A percentile compares a stretch with the other conserved stretches of the same genome.
phyloP scores from a whole-genome alignment of 106 monocot species.

The Cymbidium sinense region DNA sequence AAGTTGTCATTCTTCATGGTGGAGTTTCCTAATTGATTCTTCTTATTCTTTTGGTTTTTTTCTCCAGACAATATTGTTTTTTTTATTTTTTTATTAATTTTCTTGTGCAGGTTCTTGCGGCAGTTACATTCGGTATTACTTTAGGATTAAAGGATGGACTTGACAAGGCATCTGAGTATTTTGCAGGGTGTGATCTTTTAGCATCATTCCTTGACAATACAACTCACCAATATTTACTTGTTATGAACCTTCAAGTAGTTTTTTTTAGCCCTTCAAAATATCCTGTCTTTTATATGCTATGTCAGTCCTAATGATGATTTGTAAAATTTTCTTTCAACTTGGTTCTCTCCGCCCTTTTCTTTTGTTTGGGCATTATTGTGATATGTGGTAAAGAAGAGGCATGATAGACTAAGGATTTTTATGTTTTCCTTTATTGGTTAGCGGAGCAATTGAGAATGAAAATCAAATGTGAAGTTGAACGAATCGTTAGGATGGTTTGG shows the following conservation, averaged over 20 bases:
- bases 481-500: too few species aligned
- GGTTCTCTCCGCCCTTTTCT: neutral
- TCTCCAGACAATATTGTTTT: neutral
- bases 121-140: constrained; percentile 54
- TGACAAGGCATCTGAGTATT: constrained; percentile 64
- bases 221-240: neutral
- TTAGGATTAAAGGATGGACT: constrained; percentile 54
- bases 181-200: constrained; percentile 44
- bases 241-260: neutral
- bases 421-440: too few species aligned
- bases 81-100: too few species aligned
- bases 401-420: neutral
- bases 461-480: too few species aligned
- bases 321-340: neutral
- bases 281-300: neutral
- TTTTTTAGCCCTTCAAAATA: neutral
- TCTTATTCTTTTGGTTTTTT: neutral
- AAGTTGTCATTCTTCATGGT: neutral
- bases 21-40: too few species aligned
- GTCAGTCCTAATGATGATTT: neutral
- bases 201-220: neutral
- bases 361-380: neutral
- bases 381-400: neutral
- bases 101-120: constrained; percentile 46
- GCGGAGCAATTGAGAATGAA: too few species aligned